Evolutionary conservation across 208 protist genomes (phyloP), one percentile per base, ranked within the genome.

Genomic region (Vickermania ingenoplastis): DNA sequence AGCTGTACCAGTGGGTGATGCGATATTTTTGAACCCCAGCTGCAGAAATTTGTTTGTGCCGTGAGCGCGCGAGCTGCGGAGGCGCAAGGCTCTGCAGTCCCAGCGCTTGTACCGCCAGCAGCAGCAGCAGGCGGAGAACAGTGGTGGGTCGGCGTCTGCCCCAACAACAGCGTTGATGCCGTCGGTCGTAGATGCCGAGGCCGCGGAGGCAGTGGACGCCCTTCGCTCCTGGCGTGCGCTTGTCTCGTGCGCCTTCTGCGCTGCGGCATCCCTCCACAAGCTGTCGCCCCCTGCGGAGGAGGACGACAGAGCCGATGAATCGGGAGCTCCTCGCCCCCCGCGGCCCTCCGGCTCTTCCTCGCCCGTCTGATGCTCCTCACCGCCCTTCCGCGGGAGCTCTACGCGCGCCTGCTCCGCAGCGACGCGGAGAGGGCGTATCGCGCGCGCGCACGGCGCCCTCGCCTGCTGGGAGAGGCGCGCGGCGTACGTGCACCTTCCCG

Each of bases 381-480:
- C 11, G 52, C 68, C 31, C 86, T 83, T 61, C 83, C 86, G 73
- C 71, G 83, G 64, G 70, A 74, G 31, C 72, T 93, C 48, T 80
- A 88, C 71, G 65, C 60, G 11, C 79, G 56, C 11, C 73, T 89
- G 14, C 73, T 93, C 50, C 60, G 72, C 36, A 83, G 73, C 59
- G 51, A 65, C 13, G 83, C 79, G 58, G 83, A 93, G 68, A 57
- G 53, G 53, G 69, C 73, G 45, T 79, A 90, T 56, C 78, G 85
- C 59, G 75, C 81, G 59, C 56, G 82, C 86, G 2, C 86, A 93
- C 66, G 78, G 79, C 7, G 73, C 78, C 58, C 77, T 93, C 24
- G 75, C 81, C 2, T 73, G 75, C 24, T 93, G 86, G 83, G 83
- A 91, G 68, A 79, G 86, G 50, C 89, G 89, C 55, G 83, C 80